phyloP scores from a whole-genome alignment of 2,329 filamentous ascomycete genomes.

The Rutstroemia sp. region DNA sequence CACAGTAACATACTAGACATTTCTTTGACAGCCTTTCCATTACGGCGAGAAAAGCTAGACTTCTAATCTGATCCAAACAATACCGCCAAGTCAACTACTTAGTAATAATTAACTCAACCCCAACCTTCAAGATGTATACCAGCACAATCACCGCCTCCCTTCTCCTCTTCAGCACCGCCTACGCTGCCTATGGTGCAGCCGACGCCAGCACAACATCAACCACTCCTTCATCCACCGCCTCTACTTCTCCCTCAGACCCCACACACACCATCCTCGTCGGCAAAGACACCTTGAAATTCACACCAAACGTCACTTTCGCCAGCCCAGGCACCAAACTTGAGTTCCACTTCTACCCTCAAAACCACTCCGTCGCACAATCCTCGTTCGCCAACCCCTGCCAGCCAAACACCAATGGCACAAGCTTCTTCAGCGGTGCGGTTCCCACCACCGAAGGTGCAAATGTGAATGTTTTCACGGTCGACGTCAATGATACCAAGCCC shows the following conservation, averaged over 20 bases:
- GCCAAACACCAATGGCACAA: slow-evolving; percentile 23
- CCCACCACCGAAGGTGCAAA: slow-evolving; percentile 15
- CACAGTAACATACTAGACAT: no score
- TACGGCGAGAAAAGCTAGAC: neutral
- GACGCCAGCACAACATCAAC: slow-evolving; percentile 9
- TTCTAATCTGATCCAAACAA: neutral
- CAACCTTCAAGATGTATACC: slow-evolving; percentile 24
- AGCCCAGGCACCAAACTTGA: slow-evolving; percentile 43
- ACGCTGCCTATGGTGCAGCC: slow-evolving; percentile 14
- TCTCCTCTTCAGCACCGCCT: slow-evolving; percentile 16
- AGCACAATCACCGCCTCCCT: slow-evolving; percentile 16
- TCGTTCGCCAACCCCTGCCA: slow-evolving; percentile 30
- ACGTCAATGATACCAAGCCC: slow-evolving; percentile 33
- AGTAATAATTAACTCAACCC: neutral
- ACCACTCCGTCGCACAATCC: slow-evolving; percentile 41
- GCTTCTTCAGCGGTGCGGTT: slow-evolving; percentile 20
- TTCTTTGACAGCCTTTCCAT: no score
- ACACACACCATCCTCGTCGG: slow-evolving; percentile 30
- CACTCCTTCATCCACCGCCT: slow-evolving; percentile 6
- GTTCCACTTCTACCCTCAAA: slow-evolving; percentile 46
- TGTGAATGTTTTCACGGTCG: slow-evolving; percentile 34
- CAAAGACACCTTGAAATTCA: slow-evolving; percentile 36
- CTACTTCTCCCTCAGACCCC: slow-evolving; percentile 8
- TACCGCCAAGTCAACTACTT: neutral
- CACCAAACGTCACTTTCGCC: slow-evolving; percentile 43